Percentiles rank a stretch among this genome's conserved stretches.
phyloP scores from a whole-genome alignment of 345 rosid genomes.

The Eucalyptus curtisii region DNA sequence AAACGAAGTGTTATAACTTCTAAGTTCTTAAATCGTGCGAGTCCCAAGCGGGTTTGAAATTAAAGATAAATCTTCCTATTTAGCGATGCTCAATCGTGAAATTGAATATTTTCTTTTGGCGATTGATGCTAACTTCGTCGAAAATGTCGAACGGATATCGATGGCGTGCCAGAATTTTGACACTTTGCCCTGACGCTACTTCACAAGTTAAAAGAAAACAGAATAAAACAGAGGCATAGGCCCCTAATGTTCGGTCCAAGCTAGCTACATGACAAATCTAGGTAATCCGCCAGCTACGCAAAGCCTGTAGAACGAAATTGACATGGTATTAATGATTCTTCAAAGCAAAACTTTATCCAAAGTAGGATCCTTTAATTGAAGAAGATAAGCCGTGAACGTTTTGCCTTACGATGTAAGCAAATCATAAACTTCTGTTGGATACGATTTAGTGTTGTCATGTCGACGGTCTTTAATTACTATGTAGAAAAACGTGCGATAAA shows the following conservation, averaged over 20 bases:
- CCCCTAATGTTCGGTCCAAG: background rate
- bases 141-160: background rate
- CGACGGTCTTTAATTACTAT: background rate
- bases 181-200: background rate
- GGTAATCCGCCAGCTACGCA: background rate
- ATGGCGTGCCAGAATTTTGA: background rate
- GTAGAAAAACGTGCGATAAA: background rate
- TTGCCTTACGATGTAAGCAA: background rate
- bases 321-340: background rate
- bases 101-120: background rate
- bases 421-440: background rate
- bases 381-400: background rate
- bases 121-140: background rate
- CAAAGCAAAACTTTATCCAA: background rate
- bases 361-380: background rate
- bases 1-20: accelerated
- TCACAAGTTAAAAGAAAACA: background rate
- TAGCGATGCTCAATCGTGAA: background rate
- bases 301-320: background rate
- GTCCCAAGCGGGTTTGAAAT: background rate
- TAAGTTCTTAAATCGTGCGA: background rate
- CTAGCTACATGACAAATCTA: background rate
- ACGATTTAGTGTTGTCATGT: background rate
- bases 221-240: background rate
- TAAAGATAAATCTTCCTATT: background rate